A percentile compares a stretch with the other conserved stretches of the same genome.
phyloP scores from a whole-genome alignment of 2,329 filamentous ascomycete species.

The Dichotomopilus funicola region DNA sequence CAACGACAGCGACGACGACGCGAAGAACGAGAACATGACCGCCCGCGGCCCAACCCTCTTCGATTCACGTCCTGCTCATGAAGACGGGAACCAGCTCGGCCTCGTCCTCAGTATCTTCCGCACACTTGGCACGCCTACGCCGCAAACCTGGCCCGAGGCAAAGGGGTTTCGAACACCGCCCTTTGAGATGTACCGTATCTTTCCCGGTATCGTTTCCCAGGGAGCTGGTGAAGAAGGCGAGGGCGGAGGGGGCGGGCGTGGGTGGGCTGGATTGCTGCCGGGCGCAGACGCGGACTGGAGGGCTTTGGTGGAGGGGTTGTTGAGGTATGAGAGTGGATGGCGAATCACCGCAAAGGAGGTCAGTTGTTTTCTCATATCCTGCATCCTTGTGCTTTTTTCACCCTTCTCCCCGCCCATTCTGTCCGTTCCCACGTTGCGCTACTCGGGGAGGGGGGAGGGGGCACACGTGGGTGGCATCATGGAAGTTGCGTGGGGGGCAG shows the following conservation, averaged over 20 bases:
- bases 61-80: slow-evolving; percentile 62
- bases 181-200: slow-evolving; percentile 83
- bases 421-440: no score
- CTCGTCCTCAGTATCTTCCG: slow-evolving; percentile 90
- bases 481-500: background rate
- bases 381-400: background rate
- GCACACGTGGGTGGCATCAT: no score
- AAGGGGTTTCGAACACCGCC: slow-evolving; percentile 62
- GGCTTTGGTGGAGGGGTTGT: slow-evolving; percentile 59
- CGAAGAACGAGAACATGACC: no score
- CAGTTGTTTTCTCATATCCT: background rate
- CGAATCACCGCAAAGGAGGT: slow-evolving; percentile 55
- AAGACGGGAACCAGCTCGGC: slow-evolving; percentile 85
- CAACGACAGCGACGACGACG: no score
- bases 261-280: slow-evolving; percentile 41
- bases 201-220: slow-evolving; percentile 46
- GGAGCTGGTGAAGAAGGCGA: slow-evolving; percentile 27
- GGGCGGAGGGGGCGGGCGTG: slow-evolving; percentile 61
- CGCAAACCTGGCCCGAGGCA: slow-evolving; percentile 78
- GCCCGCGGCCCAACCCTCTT: slow-evolving; percentile 57
- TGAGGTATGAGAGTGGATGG: slow-evolving; percentile 61
- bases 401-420: no score
- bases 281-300: slow-evolving; percentile 48
- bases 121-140: slow-evolving; percentile 78
- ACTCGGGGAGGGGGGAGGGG: no score